Conservation (phyloP, 371 early-diverging fungal species). For the Coemansia sp. region DNA sequence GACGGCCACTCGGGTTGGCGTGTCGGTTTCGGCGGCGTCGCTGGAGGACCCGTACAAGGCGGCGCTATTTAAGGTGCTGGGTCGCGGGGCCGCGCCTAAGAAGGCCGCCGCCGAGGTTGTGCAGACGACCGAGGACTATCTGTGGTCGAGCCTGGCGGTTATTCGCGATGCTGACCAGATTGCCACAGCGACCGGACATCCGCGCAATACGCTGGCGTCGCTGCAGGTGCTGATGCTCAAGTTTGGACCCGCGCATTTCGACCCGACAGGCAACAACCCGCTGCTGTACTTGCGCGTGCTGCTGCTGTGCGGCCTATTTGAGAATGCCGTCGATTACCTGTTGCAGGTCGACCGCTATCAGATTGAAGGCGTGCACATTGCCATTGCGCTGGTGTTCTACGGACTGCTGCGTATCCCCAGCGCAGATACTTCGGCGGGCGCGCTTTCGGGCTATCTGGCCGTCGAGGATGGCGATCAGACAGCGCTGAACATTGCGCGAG, state of each 20-base stretch:
- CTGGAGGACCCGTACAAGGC: constrained; percentile 81
- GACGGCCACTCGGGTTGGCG: constrained; percentile 11
- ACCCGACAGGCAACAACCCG: constrained; percentile 67
- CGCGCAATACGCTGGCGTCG: constrained; percentile 66
- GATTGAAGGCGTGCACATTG: constrained; percentile 89
- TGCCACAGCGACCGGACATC: constrained; percentile 54
- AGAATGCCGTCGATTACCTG: constrained; percentile 78
- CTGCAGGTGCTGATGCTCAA: constrained; percentile 63
- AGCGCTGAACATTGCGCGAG: constrained; percentile 36
- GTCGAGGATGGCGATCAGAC: not conserved
- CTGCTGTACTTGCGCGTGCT: constrained; percentile 81
- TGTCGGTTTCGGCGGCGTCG: constrained; percentile 23
- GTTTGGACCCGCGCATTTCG: constrained; percentile 71
- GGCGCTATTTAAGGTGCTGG: constrained; percentile 82
- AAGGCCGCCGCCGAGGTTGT: constrained; percentile 64
- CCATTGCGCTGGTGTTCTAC: constrained; percentile 75
- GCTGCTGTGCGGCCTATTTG: constrained; percentile 84
- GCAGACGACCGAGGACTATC: constrained; percentile 75
- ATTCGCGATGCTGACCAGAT: constrained; percentile 58
- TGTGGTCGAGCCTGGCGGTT: constrained; percentile 78
- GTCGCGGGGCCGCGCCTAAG: constrained; percentile 76
- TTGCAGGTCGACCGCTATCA: constrained; percentile 59
- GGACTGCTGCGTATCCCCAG: constrained; percentile 76
- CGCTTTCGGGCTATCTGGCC: constrained; percentile 13
- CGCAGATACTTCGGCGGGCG: constrained; percentile 8